These are phyloP conservation scores for Blastobotrys serpentis DNA, from an alignment of 1,139 yeast species.

Conservation along the genomic window DNA sequence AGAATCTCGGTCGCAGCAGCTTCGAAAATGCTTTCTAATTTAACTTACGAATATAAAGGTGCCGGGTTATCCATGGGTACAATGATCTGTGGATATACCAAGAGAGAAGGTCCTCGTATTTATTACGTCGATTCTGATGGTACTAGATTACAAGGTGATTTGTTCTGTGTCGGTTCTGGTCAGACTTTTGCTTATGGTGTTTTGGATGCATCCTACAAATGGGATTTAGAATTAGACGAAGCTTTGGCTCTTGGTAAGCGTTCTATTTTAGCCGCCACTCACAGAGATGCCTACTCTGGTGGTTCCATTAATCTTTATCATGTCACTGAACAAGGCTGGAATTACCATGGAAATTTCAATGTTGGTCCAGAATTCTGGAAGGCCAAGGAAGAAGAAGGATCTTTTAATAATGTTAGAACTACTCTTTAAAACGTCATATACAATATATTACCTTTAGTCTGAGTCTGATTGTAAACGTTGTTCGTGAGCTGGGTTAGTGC, in stretches of 20 bases:
- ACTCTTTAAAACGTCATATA: conserved; percentile 14
- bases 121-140: conserved; percentile 98
- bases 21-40: conserved; percentile 84
- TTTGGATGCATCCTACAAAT: conserved; percentile 81
- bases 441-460: conserved; percentile 1
- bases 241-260: conserved; percentile 94
- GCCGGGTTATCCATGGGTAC: conserved; percentile 99
- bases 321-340: conserved; percentile 92
- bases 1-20: conserved; percentile 97
- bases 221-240: conserved; percentile 90
- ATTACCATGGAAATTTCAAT: conserved; percentile 90
- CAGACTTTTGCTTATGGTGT: conserved; percentile 99
- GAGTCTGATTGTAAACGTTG: too few species aligned
- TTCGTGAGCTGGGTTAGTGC: too few species aligned
- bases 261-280: conserved; percentile 95
- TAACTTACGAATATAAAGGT: conserved; percentile 92
- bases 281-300: conserved; percentile 98
- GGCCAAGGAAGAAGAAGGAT: conserved; percentile 79
- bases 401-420: conserved; percentile 79
- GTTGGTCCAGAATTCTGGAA: conserved; percentile 94
- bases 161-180: conserved; percentile 98
- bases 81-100: conserved; percentile 96
- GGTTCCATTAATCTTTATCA: conserved; percentile 93
- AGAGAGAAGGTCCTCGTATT: conserved; percentile 92
- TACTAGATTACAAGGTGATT: conserved; percentile 88